Percentiles rank a stretch among this genome's conserved stretches.
phyloP scores from a whole-genome alignment of 202 grass and related monocot species.

The Cymbopogon flexuosus region DNA sequence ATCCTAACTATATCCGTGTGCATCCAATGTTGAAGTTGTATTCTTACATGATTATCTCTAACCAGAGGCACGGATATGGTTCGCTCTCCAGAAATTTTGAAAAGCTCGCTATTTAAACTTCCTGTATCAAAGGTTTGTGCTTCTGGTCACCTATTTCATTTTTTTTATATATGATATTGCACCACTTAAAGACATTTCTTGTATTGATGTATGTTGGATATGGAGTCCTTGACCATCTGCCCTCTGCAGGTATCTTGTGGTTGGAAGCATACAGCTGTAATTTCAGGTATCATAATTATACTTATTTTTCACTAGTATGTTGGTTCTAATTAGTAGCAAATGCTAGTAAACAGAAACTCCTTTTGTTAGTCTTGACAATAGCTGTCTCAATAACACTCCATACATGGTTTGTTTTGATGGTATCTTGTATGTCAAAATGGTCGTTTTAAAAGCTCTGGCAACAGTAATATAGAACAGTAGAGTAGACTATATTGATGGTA shows the following conservation, averaged over 20 bases:
- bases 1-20: background rate
- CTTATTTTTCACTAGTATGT: background rate
- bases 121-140: constrained; percentile 64
- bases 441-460: background rate
- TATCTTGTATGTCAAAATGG: background rate
- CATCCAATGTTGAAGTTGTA: background rate
- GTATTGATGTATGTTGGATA: constrained; percentile 18
- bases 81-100: constrained; percentile 61
- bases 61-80: constrained; percentile 60
- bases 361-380: background rate
- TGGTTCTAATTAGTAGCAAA: background rate
- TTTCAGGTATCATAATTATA: constrained; percentile 60
- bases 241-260: constrained; percentile 77
- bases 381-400: background rate
- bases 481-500: constrained; percentile 11
- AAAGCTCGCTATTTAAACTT: constrained; percentile 58
- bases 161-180: background rate
- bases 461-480: background rate
- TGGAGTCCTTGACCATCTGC: background rate
- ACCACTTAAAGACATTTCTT: constrained; percentile 22
- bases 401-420: constrained; percentile 12
- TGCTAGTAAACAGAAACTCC: background rate
- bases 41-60: constrained; percentile 32
- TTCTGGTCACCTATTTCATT: constrained; percentile 9
- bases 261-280: constrained; percentile 95